Base-by-base conservation (phyloP, 1,284 basidiomycete genomes). In the Exsudoporus floridanus region DNA sequence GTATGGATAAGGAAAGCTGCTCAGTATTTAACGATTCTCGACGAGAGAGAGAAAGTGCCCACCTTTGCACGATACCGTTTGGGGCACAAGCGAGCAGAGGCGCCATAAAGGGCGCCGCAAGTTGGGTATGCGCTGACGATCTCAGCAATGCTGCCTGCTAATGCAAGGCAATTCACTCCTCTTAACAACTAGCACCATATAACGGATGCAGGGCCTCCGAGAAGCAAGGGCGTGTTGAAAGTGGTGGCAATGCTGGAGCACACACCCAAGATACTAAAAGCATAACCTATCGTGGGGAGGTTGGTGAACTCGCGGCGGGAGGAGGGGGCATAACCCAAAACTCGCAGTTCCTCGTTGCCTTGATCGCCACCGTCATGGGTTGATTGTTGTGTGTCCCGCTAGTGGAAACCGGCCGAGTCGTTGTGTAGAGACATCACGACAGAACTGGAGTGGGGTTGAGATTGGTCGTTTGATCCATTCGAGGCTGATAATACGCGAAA, bases 141-240 rank as follows among this genome's bases (percentile, higher is more conserved):
- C 70, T 91, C 90, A 16, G 90, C 84, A 51, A 92, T 90, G 54
- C 85, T 88, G 12, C 86, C 75, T 34, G 86, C 86, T 19, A 92
- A 76, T 1, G 87, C 87, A 62, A 91, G 82, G 71, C 87, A 90
- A 81, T 90, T 88, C 30, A 60, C 69, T 1, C 85, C 79, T 16
- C 90, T 88, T 4, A 88, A 69, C 56, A 89, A 83, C 90, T 90
- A 92, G 63, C 88, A 90, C 90, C 90, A 90, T 3, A 83, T 82
- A 43, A 85, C 88, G 18, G 85, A 83, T n/a, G 88, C 74, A 14
- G 90, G 90, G 3, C 90, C 90, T 6, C 89, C 90, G 2, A 86
- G 77, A 14, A 82, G 72, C 37, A 92, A 72, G 0, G 90, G 90
- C 0, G 88, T 90, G 60, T 91, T 88, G 75, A 92, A 89, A 1